Base-by-base conservation (phyloP, 2,329 filamentous ascomycete genomes). In the Neofusicoccum umdonicola region DNA sequence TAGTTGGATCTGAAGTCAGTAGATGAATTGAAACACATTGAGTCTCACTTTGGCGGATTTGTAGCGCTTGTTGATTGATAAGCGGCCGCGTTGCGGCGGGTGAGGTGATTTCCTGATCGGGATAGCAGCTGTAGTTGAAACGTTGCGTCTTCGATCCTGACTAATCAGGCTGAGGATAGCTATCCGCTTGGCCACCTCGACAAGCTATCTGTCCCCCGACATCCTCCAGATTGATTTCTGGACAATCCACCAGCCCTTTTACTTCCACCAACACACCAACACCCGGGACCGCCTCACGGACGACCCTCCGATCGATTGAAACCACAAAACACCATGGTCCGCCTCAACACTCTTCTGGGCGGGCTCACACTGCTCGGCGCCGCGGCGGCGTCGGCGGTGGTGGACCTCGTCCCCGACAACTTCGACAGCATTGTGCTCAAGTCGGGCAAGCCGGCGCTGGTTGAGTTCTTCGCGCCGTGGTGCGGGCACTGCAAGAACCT, bases 401-500 rank as follows among this genome's bases (percentile, higher is more conserved):
- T 96, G 72, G 94, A 98, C 78, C 89, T 99, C 67, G 88, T 90
- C 66, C 93, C 94, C 64, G 83, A 83, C 72, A 99, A 97, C 84
- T 99, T 99, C 78, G 94, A 98, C 83, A 82, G 89, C 54, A 84
- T 97, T 63, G 92, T 97, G 68, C 85, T 97, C 66, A 88, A 96
- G 77, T 94, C 91, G 51, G 93, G 93, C 79, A 98, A 96, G 83
- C 94, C 95, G 48, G 93, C 95, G 0, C 88, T 99, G 31, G 93
- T 98, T 72, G 93, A 98, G 79, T 99, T 99, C 86, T 98, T 96
- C 76, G 95, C 95, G 39, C 93, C 94, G 27, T 99, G 95, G 95
- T 99, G 95, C 76, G 96, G 95, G 37, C 95, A 99, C 85, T 99
- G 95, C 92, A 98, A 98, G 87, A 96, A 83, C 74, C 90, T 99